A percentile compares a stretch with the other conserved stretches of the same genome.
Evolutionary conservation across 78 protist genomes (phyloP).

Genomic region (Pigoraptor vietnamica): DNA sequence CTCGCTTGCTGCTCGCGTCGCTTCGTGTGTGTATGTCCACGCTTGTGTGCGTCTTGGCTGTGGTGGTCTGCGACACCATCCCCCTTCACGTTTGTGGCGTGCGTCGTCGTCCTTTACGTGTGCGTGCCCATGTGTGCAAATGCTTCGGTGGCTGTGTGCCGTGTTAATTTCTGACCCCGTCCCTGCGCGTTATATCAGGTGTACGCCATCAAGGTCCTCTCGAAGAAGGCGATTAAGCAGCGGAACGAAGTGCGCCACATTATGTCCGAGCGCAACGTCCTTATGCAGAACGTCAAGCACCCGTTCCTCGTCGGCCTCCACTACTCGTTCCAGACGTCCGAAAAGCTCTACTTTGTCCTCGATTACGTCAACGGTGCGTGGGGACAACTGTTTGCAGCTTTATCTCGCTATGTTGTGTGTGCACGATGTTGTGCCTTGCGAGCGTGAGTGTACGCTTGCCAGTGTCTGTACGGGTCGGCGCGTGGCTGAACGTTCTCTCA

Average conservation of each 20-base stretch:
- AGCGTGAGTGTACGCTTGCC: neutral
- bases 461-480: neutral
- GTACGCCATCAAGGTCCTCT: conserved; percentile 70
- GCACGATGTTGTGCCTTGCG: neutral
- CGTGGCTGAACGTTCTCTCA: neutral
- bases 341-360: conserved; percentile 40
- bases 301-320: conserved; percentile 67
- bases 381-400: neutral
- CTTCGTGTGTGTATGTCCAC: neutral
- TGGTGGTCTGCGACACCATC: neutral
- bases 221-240: conserved; percentile 46
- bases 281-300: conserved; percentile 32
- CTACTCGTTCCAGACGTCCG: conserved; percentile 74
- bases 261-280: conserved; percentile 19
- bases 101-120: neutral
- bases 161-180: too few relatives aligned
- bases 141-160: too few relatives aligned
- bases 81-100: too few relatives aligned
- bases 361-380: conserved; percentile 70
- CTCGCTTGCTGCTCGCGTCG: neutral
- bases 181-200: neutral
- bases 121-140: too few relatives aligned
- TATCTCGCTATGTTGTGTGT: neutral
- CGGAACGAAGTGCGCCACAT: conserved; percentile 27
- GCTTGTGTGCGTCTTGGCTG: neutral